Base-by-base conservation (phyloP, 2,329 filamentous ascomycete genomes). In the Xylariaceae sp. region DNA sequence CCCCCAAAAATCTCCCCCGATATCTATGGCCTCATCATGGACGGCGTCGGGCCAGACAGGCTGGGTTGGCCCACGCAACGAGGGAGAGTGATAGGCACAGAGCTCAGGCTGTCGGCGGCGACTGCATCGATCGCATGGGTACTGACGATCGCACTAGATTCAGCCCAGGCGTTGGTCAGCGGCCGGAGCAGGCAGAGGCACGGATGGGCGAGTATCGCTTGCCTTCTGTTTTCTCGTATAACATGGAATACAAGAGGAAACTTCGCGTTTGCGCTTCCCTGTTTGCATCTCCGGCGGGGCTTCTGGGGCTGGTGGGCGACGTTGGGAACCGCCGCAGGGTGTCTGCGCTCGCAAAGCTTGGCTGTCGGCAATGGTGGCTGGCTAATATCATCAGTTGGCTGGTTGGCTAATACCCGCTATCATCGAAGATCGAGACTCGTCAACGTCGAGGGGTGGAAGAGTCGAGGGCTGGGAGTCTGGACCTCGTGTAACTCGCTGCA, bases 221-320 rank as follows among this genome's bases (percentile, higher is more conserved):
- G 60, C 59, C 41, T 61, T 61, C 34, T 61, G 59, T 34, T 61
- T 61, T 21, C 37, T 50, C 9, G 40, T 58, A 44, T 60, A 60
- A 36, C 59, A 61, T 1, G 59, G 50, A 18, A 60, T 53, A 49
- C 57, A 61, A 3, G 59, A 49, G 13, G 51, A 53, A 15, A 61
- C 45, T 8, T 21, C 18, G 12, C 59, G 57, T 42, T 56, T 60
- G 29, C 57, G 49, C 19, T 40, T 42, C 32, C 13, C 34, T 9
- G n/a, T 19, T 18, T 51, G 36, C 52, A 58, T 58, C 13, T 40
- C 26, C 4, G 26, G 26, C 26, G 26, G 26, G 26, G 4, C 26
- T 8, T 4, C 26, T 26, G 26, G 26, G 26, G 8, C 4, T 4
- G 8, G 26, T 8, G 26, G 26, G 8, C 26, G 26, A 8, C 26